These are phyloP conservation scores for Carex arenaria DNA, from an alignment of 202 grass and related monocot genomes.

Conservation along the genomic window DNA sequence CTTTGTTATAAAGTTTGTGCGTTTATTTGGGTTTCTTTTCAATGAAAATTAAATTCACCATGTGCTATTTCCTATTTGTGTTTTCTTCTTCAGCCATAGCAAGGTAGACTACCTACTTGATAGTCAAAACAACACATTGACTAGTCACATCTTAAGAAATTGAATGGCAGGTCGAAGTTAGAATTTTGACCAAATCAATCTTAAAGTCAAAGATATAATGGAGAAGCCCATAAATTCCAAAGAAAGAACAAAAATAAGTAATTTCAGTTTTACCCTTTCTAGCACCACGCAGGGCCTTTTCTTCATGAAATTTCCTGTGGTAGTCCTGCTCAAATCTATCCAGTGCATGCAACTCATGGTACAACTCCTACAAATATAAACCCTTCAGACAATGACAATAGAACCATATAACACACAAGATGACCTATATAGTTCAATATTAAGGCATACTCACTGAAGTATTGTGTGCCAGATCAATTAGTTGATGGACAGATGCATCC, in stretches of 20 bases:
- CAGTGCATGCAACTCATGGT: slow-evolving; percentile 81
- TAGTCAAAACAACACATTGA: slow-evolving; percentile 1
- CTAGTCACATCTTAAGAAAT: background rate
- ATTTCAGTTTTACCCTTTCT: slow-evolving; percentile 46
- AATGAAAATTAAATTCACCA: background rate
- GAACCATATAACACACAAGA: background rate
- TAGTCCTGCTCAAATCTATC: slow-evolving; percentile 92
- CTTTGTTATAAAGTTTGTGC: background rate
- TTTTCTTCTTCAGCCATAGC: background rate
- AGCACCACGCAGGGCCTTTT: slow-evolving; percentile 52
- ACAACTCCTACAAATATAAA: slow-evolving; percentile 63
- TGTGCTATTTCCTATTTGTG: background rate
- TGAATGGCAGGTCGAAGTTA: slow-evolving; percentile 12
- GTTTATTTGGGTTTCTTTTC: background rate
- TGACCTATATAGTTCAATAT: background rate
- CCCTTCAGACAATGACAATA: slow-evolving; percentile 6
- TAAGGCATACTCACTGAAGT: slow-evolving; percentile 67
- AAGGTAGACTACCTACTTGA: background rate
- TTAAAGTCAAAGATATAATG: slow-evolving; percentile 14
- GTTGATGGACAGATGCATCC: slow-evolving; percentile 46
- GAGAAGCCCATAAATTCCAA: background rate
- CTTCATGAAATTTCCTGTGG: slow-evolving; percentile 76
- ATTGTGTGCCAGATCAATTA: slow-evolving; percentile 74
- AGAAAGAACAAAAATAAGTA: background rate
- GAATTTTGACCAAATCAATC: slow-evolving; percentile 25